Evolutionary conservation across 1,284 basidiomycete species (phyloP).

Genomic region (Puccinia polysora): DNA sequence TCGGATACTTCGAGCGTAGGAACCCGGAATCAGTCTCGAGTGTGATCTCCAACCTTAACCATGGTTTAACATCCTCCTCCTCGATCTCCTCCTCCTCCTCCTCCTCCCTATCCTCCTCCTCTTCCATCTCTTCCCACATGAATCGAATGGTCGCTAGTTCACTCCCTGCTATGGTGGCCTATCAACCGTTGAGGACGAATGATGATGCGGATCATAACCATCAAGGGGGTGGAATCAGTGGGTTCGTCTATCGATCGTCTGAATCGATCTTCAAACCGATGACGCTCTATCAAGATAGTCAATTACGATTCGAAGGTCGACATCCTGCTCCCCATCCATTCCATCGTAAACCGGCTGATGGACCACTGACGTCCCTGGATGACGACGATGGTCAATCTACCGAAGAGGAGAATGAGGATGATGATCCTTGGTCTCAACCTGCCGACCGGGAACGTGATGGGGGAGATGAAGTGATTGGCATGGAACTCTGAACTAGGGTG

Average conservation of each 20-base stretch:
- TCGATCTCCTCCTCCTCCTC: no score
- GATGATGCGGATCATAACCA: neutral
- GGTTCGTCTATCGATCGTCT: constrained; percentile 10
- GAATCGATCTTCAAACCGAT: constrained; percentile 35
- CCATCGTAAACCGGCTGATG: neutral
- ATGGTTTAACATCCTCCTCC: no score
- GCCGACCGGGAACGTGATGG: constrained; percentile 4
- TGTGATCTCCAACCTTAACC: neutral
- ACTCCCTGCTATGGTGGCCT: constrained; percentile 2
- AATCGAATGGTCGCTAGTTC: neutral
- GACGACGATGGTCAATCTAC: neutral
- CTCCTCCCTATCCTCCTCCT: neutral
- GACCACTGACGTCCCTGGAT: neutral
- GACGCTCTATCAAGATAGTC: constrained; percentile 24
- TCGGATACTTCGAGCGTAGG: constrained; percentile 31
- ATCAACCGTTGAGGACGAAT: no score
- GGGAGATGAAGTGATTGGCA: constrained; percentile 29
- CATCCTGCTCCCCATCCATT: neutral
- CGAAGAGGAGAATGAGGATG: constrained; percentile 20
- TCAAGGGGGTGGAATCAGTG: neutral
- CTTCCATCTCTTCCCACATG: neutral
- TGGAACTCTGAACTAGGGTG: constrained; percentile 32
- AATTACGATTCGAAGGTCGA: constrained; percentile 25
- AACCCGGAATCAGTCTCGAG: constrained; percentile 6
- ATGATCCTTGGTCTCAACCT: constrained; percentile 13